These are phyloP conservation scores for Tulasnella sp. DNA, from an alignment of 768 basidiomycete species.

Conservation along the genomic window DNA sequence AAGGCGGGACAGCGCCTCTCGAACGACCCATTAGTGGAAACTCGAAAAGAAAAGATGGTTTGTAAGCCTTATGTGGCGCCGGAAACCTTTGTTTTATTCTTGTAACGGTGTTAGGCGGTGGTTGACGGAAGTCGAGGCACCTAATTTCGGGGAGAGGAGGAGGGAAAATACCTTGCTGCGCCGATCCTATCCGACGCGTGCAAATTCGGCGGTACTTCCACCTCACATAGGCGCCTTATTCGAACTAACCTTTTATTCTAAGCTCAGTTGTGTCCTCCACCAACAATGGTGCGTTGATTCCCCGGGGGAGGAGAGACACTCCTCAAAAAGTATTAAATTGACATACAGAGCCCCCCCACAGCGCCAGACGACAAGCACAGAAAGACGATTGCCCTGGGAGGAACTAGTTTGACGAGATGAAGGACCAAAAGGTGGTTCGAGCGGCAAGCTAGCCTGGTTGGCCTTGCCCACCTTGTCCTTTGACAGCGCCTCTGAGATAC, in stretches of 20 bases:
- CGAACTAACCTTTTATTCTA: not conserved
- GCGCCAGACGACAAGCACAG: not conserved
- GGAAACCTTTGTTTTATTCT: not conserved
- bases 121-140: not conserved
- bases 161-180: not conserved
- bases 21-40: not conserved
- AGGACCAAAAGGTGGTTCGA: not conserved
- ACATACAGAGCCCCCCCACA: not conserved
- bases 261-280: not conserved
- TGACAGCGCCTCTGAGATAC: not conserved
- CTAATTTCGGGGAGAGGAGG: not conserved
- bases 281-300: not conserved
- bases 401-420: not conserved
- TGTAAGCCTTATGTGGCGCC: not conserved
- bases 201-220: not conserved
- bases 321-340: not conserved
- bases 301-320: not conserved
- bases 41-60: not conserved
- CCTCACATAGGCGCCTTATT: not conserved
- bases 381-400: not conserved
- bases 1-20: not conserved
- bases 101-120: not conserved
- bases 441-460: not conserved
- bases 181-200: not conserved
- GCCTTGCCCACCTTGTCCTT: not conserved